Evolutionary conservation across 306 rosid genomes (phyloP).

Genomic region (Echinosophora koreensis): DNA sequence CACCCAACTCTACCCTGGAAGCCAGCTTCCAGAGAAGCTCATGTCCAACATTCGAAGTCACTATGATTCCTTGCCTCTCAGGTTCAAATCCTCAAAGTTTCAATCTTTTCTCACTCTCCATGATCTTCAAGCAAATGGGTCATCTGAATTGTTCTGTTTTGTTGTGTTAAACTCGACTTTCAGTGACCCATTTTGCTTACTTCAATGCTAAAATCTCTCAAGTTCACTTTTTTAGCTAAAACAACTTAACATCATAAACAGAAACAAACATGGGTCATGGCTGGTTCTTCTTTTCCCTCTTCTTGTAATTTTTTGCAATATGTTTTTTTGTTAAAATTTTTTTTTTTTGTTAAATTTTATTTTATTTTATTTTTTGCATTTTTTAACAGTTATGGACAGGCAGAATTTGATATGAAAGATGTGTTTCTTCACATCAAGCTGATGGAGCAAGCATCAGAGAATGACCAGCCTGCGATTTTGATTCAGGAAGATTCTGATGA

Average conservation of each 20-base stretch:
- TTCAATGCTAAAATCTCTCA: background rate
- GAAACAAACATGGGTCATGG: background rate
- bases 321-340: background rate
- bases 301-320: background rate
- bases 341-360: background rate
- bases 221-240: background rate
- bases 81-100: slow-evolving; percentile 61
- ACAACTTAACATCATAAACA: background rate
- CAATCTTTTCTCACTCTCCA: background rate
- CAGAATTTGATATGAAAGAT: slow-evolving; percentile 94
- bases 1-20: slow-evolving; percentile 87
- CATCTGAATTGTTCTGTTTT: background rate
- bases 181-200: background rate
- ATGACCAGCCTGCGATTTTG: slow-evolving; percentile 80
- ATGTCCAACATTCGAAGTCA: slow-evolving; percentile 86
- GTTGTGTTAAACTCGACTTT: background rate
- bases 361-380: background rate
- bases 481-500: slow-evolving; percentile 72
- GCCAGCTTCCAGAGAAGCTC: slow-evolving; percentile 92
- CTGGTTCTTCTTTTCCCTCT: background rate
- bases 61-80: slow-evolving; percentile 88
- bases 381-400: slow-evolving; percentile 81
- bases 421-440: slow-evolving; percentile 93
- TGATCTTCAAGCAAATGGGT: background rate
- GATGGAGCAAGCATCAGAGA: slow-evolving; percentile 81